Base-by-base conservation (phyloP, 352 stramenopile genomes). In the Saprolegnia diclina region DNA sequence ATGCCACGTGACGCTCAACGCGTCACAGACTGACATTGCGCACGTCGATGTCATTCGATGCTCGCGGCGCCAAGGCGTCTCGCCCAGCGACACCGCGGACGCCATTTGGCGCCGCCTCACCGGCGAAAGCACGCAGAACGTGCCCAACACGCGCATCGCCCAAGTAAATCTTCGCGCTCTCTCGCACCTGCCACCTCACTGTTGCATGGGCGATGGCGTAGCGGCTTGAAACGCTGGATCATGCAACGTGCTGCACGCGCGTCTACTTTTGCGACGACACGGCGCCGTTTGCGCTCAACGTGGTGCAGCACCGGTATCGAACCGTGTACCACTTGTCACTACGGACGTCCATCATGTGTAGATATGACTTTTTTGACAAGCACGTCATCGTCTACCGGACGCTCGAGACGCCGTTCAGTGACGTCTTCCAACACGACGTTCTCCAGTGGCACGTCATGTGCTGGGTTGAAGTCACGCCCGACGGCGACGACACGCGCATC, bases 321-420 rank as follows among this genome's bases (percentile, higher is more conserved):
- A 59, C 24, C 35, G n/a, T n/a, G n/a, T n/a, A n/a, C n/a, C n/a
- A n/a, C 13, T 9, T 16, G 24, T 11, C 40, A 1, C 22, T 21
- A 22, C 4, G 19, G 1, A 11, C 40, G 4, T 11, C 14, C 56
- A 10, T 6, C 4, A 35, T n/a, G 26, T 5, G 6, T 67, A 67
- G 61, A 2, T 50, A 56, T 6, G 42, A 55, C 48, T 37, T 67
- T 22, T 38, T 5, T 1, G 61, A 67, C 32, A 50, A 50, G 18
- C 61, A 67, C n/a, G 19, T 69, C 29, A 62, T 69, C n/a, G 54
- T 69, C 29, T 69, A 69, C 26, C 63, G 50, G 4, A 62, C 63
- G 11, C 40, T 69, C n/a, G 63, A 69, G 5, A 29, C 13, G 24
- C 46, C 46, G 24, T 5, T 22, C 29, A 26, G 16, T n/a, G 42